Base-by-base conservation (phyloP, 2,329 filamentous ascomycete species). In the Aureobasidium sp. region DNA sequence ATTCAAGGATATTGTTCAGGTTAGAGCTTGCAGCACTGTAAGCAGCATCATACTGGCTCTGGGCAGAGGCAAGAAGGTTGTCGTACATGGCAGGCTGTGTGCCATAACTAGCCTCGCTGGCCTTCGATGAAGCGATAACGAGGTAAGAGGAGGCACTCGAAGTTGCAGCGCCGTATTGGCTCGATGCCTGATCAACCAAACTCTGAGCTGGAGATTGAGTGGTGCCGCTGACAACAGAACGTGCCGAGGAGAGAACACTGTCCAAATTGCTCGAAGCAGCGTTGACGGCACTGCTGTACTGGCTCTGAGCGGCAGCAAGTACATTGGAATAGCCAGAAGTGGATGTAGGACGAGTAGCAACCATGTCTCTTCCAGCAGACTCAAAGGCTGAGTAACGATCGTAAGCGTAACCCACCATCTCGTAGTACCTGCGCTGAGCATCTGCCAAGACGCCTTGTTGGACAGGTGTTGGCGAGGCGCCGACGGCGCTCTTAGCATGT, bases 331-430 rank as follows among this genome's bases (percentile, higher is more conserved):
- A 92, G 72, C 79, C 75, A 31, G 75, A 73, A 0, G 85, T 84
- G 1, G 85, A 80, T 14, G 84, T 49, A 80, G 22, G 84, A 19
- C 48, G 49, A 9, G 45, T 29, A 12, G 47, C 19, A 40, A 63
- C 47, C 22, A 86, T 89, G 39, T 82, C 85, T 11, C 88, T 90
- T 8, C 89, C 90, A 5, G 86, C 85, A 14, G 80, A 80, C 2
- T 94, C 66, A 69, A 94, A 93, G 54, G 87, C 86, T 5, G 86
- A 85, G 72, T 94, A 94, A 40, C 87, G 84, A 47, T 86, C 89
- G 68, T 95, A 88, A 0, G 91, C 90, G 48, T 90, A 73, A 31
- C 90, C 90, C 27, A 94, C 74, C 12, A 87, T 89, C 65, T 90
- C 87, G 67, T 91, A 92, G 73, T 93, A 93, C 62, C 87, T 77